Evolutionary conservation across 345 rosid genomes (phyloP), one percentile per base, ranked within the genome.

Genomic region (Moricandia arvensis): DNA sequence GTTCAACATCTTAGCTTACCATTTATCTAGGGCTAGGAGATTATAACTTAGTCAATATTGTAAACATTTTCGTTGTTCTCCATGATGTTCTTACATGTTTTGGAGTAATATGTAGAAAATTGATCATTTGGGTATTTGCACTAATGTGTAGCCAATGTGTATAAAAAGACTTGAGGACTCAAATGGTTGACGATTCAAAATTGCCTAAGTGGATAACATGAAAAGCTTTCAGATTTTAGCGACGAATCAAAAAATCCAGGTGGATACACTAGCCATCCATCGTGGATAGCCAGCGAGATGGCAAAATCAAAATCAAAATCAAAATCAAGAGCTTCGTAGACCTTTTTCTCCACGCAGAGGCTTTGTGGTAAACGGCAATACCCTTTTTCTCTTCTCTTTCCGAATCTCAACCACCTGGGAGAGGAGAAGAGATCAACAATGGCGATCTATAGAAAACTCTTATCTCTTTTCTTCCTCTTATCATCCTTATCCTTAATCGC

Each of bases 401-500:
- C 68, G 55, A 75, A 74, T 75, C 55, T 63, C 47, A 67, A 16
- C 27, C 37, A 16, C 43, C 43, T 59, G 37, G 63, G 11, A 57
- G 15, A 35, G 7, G 13, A 17, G 15, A 51, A 5, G 24, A 16
- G 63, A 38, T 47, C 69, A 7, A 76, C 68, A 79, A 84, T 84
- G 90, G 86, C 82, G 78, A 63, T 77, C 69, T 33, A 63, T 16
- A 15, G 9, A 49, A 66, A 37, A n/a, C 71, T 73, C 71, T 0
- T 69, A 30, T 68, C 66, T 43, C 34, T 75, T 1, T 38, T 68
- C 3, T 13, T 80, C 76, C 65, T 84, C 75, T 47, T 88, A 71
- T 6, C 86, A n/a, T 3, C 81, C 2, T 3, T 74, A 33, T 6
- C 77, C 75, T 4, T 74, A 2, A 8, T 66, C 33, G 10, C 66